A percentile compares a stretch with the other conserved stretches of the same genome.
Evolutionary conservation across 2,329 filamentous ascomycete species (phyloP).

Genomic region (Pseudogymnoascus sp.): DNA sequence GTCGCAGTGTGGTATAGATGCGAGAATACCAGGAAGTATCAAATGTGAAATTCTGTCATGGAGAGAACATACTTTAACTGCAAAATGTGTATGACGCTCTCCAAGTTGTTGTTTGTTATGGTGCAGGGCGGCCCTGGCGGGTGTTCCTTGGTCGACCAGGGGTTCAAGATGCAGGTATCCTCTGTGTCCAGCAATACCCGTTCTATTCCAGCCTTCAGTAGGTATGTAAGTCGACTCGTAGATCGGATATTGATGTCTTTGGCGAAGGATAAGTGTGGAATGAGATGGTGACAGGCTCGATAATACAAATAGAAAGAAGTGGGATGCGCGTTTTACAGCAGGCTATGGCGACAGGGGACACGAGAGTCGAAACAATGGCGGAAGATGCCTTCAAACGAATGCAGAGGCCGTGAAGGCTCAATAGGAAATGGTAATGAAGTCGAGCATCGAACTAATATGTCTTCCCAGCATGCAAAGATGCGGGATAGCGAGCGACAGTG

Average conservation of each 20-base stretch:
- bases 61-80: not conserved
- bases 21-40: not conserved
- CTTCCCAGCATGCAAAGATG: not conserved
- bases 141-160: conserved; percentile 8
- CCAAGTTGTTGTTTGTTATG: not conserved
- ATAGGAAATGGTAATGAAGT: not conserved
- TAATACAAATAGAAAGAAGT: not conserved
- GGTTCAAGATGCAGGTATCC: not conserved
- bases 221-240: not conserved
- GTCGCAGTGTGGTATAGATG: not conserved
- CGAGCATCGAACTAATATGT: not conserved
- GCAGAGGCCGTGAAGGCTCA: conserved; percentile 5
- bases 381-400: not conserved
- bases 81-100: not conserved
- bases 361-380: not conserved
- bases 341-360: not conserved
- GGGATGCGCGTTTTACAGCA: not conserved
- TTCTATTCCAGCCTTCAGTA: not conserved
- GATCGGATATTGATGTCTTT: not conserved
- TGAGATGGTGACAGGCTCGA: not conserved
- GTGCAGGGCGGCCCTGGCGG: not conserved
- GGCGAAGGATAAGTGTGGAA: not conserved
- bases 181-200: not conserved
- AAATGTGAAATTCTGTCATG: not conserved
- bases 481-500: conserved; percentile 4